Evolutionary conservation across 2,329 filamentous ascomycete species (phyloP), one percentile per base, ranked within the genome.

Genomic region (Pseudogymnoascus sp.): DNA sequence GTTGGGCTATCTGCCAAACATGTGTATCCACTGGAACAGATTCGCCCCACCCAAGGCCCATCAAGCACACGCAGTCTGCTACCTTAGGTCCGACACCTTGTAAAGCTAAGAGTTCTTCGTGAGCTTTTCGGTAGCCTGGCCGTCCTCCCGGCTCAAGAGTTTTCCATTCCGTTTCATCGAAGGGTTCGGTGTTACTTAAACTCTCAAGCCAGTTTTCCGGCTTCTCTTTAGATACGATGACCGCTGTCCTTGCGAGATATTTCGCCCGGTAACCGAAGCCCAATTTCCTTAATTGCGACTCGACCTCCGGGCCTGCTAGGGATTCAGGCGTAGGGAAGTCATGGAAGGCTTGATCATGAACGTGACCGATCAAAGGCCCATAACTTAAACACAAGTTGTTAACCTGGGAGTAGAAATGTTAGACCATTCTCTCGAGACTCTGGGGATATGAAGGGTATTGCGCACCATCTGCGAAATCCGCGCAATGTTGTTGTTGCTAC

Each of bases 401-500:
- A 21, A 93, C 84, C 85, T 88, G 62, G 58, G 31, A 21, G 61
- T 14, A 33, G 4, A 45, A 33, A 61, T 37, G 11, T 38, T 58
- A 25, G 37, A 7, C 38, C 55, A 9, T 4, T 21, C 14, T 41
- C 14, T 45, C 4, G 25, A 25, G 9, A 40, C 37, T 18, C 16
- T 31, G 9, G 25, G 18, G 12, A 31, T 41, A 4, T 40, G 60
- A 31, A 25, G 23, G 4, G 16, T 18, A 43, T 40, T 16, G 12
- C 71, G 66, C 70, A 89, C 92, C 95, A 99, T 99, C 75, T 96
- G 90, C 4, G 90, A 93, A 73, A 99, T 99, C 40, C 95, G 86
- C 1, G 88, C 83, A 65, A 99, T 99, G 73, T 99, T 97, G 77
- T 99, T 99, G 77, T 99, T 99, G 76, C 92, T 96, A 76, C 93